Base-by-base conservation (phyloP, 2,329 filamentous ascomycete species). In the Tolypocladium tropicale region DNA sequence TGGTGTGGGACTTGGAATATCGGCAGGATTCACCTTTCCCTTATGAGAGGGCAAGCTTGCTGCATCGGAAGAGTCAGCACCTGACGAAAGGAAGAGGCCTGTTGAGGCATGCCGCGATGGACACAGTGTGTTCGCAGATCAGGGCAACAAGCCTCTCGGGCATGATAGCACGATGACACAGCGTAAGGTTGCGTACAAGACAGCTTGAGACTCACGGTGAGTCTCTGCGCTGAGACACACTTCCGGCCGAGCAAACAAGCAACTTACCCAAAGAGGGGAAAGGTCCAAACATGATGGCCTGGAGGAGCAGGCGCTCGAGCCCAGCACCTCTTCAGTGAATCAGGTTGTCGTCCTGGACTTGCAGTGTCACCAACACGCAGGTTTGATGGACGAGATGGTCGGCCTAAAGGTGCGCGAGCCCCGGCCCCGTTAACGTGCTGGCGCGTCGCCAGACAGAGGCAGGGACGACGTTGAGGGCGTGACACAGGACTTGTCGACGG, bases 1-100 rank as follows among this genome's bases (percentile, higher is more conserved):
- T 23, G 80, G 78, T 9, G 81, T 84, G 49, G 81, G 74, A 41
- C 78, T 74, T n/a, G 80, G 80, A 14, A 83, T 74, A 58, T 83
- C 74, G 62, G 78, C 76, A 23, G 78, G 76, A 55, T 73, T 67
- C 62, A 75, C 60, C 60, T 65, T 70, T 54, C 55, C 56, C 57
- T 61, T 64, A 56, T n/a, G n/a, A n/a, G 64, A 53, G 43, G 65
- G 63, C 55, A 69, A 56, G 55, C 62, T 66, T 56, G 67, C 68
- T 70, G 57, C 55, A 49, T 52, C 43, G 32, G 61, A 61, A n/a
- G 52, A 56, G 57, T 56, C 57, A 61, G 46, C 18, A 21, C 4
- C 9, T 39, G 37, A 58, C 56, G 58, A 51, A 55, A 58, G 54
- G 53, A 51, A 55, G 55, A 60, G 58, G 57, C 57, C 55, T 56